Conservation (phyloP, 768 basidiomycete genomes). For the Imleria badia region DNA sequence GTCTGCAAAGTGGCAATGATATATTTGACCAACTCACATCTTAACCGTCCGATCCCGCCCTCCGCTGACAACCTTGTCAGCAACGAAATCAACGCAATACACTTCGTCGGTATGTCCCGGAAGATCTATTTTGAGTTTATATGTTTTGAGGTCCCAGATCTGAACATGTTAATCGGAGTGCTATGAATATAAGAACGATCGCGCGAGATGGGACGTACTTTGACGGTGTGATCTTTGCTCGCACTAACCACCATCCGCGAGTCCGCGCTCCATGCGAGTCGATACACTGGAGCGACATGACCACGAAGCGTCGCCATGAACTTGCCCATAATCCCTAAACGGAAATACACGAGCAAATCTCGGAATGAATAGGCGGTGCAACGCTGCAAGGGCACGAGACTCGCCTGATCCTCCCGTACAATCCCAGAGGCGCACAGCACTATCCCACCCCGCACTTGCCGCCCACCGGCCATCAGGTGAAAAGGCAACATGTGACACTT, state of each 20-base stretch:
- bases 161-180: not conserved
- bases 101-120: constrained; percentile 98
- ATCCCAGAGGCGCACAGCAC: constrained; percentile 91
- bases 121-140: constrained; percentile 91
- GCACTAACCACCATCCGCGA: constrained; percentile 89
- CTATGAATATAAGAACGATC: not conserved
- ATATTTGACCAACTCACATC: constrained; percentile 59
- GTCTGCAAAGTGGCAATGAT: not conserved
- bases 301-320: constrained; percentile 90
- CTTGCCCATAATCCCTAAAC: constrained; percentile 63
- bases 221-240: constrained; percentile 94
- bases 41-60: constrained; percentile 89
- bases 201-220: constrained; percentile 50
- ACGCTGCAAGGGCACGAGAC: constrained; percentile 8
- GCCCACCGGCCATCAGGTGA: constrained; percentile 92
- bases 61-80: constrained; percentile 99
- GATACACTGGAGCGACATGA: constrained; percentile 92
- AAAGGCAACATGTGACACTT: constrained; percentile 92
- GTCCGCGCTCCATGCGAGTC: constrained; percentile 95
- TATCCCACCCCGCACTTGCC: constrained; percentile 90
- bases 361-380: not conserved
- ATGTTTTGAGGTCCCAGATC: constrained; percentile 97
- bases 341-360: not conserved
- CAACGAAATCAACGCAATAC: constrained; percentile 98
- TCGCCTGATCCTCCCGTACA: constrained; percentile 49